Evolutionary conservation across 192 early-diverging fungal genomes (phyloP).

Genomic region (Coemansia sp.): DNA sequence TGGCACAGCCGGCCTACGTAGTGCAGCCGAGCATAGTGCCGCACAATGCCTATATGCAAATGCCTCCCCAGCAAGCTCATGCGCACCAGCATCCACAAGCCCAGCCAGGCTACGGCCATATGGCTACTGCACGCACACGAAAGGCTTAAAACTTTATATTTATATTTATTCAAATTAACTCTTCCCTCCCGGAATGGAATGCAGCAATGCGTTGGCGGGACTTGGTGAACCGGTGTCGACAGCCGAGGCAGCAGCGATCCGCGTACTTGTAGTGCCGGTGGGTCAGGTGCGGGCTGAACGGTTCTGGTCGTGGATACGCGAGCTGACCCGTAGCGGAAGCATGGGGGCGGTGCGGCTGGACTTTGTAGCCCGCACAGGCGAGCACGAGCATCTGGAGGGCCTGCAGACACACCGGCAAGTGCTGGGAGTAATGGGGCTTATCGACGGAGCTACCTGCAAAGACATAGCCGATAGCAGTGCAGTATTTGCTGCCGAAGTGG

Average conservation of each 20-base stretch:
- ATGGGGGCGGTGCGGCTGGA: conserved; percentile 26
- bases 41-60: conserved; percentile 9
- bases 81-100: conserved; percentile 21
- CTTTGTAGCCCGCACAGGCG: conserved; percentile 17
- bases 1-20: conserved; percentile 40
- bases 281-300: conserved; percentile 31
- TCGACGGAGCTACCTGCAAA: conserved; percentile 27
- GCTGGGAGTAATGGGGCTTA: conserved; percentile 45
- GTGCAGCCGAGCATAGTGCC: conserved; percentile 20
- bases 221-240: conserved; percentile 29
- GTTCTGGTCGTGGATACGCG: conserved; percentile 20
- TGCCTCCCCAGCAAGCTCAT: conserved; percentile 8
- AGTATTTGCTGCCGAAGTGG: conserved; percentile 28
- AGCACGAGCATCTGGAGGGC: conserved; percentile 50
- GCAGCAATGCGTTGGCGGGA: not conserved
- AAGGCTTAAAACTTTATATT: conserved; percentile 19
- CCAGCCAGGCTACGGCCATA: conserved; percentile 25
- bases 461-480: conserved; percentile 23
- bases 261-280: conserved; percentile 46
- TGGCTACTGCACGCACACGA: conserved; percentile 26
- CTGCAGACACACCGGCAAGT: conserved; percentile 51
- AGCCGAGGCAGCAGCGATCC: conserved; percentile 48
- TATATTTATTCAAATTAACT: not conserved
- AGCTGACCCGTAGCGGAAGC: conserved; percentile 18
- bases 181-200: not conserved